phyloP scores from a whole-genome alignment of 371 early-diverging fungal species.

The Thermomucor indicae-seudaticae region DNA sequence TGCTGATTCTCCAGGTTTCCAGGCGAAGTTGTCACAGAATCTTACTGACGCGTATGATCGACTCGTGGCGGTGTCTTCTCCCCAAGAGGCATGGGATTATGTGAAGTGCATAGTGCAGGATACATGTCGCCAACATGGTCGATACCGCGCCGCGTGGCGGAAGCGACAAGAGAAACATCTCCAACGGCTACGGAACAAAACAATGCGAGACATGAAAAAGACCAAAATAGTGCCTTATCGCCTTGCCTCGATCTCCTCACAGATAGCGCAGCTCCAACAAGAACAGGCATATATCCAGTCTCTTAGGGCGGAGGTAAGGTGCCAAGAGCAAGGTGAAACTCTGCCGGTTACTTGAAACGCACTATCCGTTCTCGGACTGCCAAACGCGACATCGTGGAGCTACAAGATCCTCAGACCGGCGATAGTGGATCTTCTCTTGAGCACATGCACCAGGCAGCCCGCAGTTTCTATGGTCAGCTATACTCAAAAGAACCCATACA shows the following conservation, averaged over 20 bases:
- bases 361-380: background rate
- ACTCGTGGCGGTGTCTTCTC: background rate
- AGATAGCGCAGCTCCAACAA: background rate
- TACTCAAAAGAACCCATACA: background rate
- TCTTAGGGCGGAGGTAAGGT: background rate
- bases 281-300: background rate
- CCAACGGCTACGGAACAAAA: background rate
- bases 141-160: background rate
- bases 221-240: background rate
- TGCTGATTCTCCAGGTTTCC: background rate
- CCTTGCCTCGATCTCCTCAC: background rate
- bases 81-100: background rate
- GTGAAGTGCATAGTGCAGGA: background rate
- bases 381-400: background rate
- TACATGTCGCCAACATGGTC: background rate
- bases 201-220: background rate
- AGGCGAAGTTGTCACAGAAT: background rate
- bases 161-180: background rate
- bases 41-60: background rate
- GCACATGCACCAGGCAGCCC: background rate
- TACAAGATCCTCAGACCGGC: background rate
- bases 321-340: background rate
- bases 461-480: background rate
- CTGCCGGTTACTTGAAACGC: background rate
- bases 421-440: background rate